phyloP scores from a whole-genome alignment of 164 flowering plant species.

The Nymphaea thermarum region DNA sequence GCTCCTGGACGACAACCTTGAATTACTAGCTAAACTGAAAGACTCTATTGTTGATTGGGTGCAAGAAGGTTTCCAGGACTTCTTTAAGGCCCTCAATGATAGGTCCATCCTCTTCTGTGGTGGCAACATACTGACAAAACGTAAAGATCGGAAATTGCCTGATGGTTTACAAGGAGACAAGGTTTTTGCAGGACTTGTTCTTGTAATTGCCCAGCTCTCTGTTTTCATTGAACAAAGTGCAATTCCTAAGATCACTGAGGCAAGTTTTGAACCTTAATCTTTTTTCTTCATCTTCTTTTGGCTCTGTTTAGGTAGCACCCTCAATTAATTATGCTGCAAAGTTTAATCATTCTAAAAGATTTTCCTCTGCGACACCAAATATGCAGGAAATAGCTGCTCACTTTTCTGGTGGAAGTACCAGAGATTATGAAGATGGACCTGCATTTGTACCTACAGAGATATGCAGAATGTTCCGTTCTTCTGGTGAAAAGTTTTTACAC shows the following conservation, averaged over 20 bases:
- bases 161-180: slow-evolving; percentile 53
- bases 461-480: slow-evolving; percentile 64
- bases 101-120: slow-evolving; percentile 61
- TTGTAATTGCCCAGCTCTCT: slow-evolving; percentile 80
- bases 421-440: slow-evolving; percentile 72
- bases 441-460: slow-evolving; percentile 95
- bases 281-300: background rate
- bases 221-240: slow-evolving; percentile 86
- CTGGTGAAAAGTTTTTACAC: slow-evolving; percentile 81
- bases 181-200: slow-evolving; percentile 61
- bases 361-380: too few relatives aligned
- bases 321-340: background rate
- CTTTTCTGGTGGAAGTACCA: slow-evolving; percentile 74
- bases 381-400: slow-evolving; percentile 86
- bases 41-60: slow-evolving; percentile 67
- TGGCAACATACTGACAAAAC: slow-evolving; percentile 24
- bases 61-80: slow-evolving; percentile 93
- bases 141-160: slow-evolving; percentile 23
- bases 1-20: slow-evolving; percentile 66
- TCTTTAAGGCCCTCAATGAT: slow-evolving; percentile 61
- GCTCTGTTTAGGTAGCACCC: background rate
- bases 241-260: slow-evolving; percentile 93
- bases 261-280: slow-evolving; percentile 11
- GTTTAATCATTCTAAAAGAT: too few relatives aligned
- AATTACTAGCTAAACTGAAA: slow-evolving; percentile 44